A percentile compares a stretch with the other conserved stretches of the same genome.
phyloP scores from a whole-genome alignment of 352 stramenopile genomes.

The Globisporangium barbulae region DNA sequence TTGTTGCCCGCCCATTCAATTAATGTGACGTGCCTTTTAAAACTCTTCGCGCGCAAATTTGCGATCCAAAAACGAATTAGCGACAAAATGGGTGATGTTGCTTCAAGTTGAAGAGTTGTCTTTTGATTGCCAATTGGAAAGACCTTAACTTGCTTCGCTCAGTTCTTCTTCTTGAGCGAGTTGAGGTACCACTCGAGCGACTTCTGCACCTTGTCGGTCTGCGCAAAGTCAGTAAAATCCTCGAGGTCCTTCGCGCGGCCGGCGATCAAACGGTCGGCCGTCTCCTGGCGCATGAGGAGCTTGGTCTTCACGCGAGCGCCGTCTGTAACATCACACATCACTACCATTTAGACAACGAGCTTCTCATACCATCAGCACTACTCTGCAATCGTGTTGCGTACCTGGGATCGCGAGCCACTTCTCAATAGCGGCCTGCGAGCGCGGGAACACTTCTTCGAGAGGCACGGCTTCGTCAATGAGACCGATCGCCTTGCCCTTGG shows the following conservation, averaged over 20 bases:
- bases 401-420: slow-evolving; percentile 83
- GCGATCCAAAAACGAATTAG: too few species aligned
- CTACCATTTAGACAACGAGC: not conserved
- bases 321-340: slow-evolving; percentile 26
- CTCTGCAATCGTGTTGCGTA: slow-evolving; percentile 14
- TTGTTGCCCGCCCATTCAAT: too few species aligned
- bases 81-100: too few species aligned
- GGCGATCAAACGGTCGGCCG: slow-evolving; percentile 49
- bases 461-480: slow-evolving; percentile 75
- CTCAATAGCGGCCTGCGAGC: slow-evolving; percentile 53
- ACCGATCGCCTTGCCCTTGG: slow-evolving; percentile 68
- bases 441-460: slow-evolving; percentile 73
- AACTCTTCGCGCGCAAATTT: too few species aligned
- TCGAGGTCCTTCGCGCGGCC: slow-evolving; percentile 61
- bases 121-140: too few species aligned
- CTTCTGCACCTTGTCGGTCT: slow-evolving; percentile 84
- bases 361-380: not conserved
- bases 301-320: slow-evolving; percentile 73
- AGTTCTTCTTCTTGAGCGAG: slow-evolving; percentile 75
- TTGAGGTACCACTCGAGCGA: slow-evolving; percentile 73
- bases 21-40: too few species aligned
- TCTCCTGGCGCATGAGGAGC: slow-evolving; percentile 71
- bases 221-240: slow-evolving; percentile 65
- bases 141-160: not conserved
- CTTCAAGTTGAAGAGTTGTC: too few species aligned